These are phyloP conservation scores for Zymoseptoria tritici DNA, from an alignment of 2,329 filamentous ascomycete genomes.

Conservation along the genomic window DNA sequence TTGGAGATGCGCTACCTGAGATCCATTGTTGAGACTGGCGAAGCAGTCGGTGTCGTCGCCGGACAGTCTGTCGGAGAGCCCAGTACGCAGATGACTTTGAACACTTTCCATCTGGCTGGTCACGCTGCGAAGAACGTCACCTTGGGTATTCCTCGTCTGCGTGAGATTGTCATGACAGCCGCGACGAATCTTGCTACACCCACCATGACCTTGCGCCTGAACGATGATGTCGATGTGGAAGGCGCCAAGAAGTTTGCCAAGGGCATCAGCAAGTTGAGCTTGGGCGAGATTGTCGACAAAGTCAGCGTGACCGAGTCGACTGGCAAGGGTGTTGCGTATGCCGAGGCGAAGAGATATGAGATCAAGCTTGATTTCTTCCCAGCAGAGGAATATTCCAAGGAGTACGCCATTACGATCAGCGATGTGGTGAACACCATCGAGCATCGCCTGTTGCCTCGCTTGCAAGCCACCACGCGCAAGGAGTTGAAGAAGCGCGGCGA, in stretches of 20 bases:
- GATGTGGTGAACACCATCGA: slow-evolving; percentile 80
- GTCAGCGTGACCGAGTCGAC: slow-evolving; percentile 73
- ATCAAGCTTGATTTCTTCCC: slow-evolving; percentile 79
- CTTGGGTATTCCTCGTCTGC: slow-evolving; percentile 89
- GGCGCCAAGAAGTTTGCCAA: slow-evolving; percentile 79
- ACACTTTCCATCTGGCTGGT: slow-evolving; percentile 98
- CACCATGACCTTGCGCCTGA: slow-evolving; percentile 75
- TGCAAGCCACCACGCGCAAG: slow-evolving; percentile 63
- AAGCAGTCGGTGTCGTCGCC: slow-evolving; percentile 93
- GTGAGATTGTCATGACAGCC: slow-evolving; percentile 98
- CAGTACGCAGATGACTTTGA: slow-evolving; percentile 97
- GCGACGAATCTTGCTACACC: slow-evolving; percentile 84
- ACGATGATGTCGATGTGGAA: slow-evolving; percentile 59
- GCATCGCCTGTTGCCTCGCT: slow-evolving; percentile 63
- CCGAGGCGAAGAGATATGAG: slow-evolving; percentile 76
- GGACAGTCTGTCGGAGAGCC: slow-evolving; percentile 95
- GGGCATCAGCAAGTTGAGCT: slow-evolving; percentile 75
- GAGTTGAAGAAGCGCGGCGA: slow-evolving; percentile 73
- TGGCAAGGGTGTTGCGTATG: slow-evolving; percentile 59
- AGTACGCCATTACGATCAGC: slow-evolving; percentile 71
- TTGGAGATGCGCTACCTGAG: slow-evolving; percentile 89
- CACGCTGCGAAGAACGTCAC: slow-evolving; percentile 99
- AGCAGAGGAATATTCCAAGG: slow-evolving; percentile 69
- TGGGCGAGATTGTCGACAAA: slow-evolving; percentile 77
- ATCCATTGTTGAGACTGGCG: slow-evolving; percentile 86